These are phyloP conservation scores for Prunus salicina DNA, from an alignment of 306 rosid genomes.

Conservation along the genomic window DNA sequence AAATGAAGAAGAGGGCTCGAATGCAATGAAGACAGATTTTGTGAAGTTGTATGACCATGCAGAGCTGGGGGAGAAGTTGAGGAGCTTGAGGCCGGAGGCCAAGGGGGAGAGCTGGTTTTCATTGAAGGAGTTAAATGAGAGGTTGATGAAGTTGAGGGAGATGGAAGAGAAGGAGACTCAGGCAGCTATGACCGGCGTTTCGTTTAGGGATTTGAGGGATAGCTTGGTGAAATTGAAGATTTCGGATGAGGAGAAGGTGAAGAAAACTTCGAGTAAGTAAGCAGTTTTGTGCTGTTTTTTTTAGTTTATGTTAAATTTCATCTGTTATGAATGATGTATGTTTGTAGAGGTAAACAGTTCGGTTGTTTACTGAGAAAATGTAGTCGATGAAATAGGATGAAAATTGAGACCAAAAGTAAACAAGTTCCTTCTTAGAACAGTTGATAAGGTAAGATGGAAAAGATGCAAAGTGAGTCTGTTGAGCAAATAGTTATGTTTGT, in stretches of 20 bases:
- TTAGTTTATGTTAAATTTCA: background rate
- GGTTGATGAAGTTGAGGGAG: slow-evolving; percentile 58
- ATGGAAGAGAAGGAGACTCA: slow-evolving; percentile 39
- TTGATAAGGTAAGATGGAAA: background rate
- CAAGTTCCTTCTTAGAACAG: background rate
- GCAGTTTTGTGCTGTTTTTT: background rate
- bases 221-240: background rate
- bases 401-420: background rate
- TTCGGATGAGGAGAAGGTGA: background rate
- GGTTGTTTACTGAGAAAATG: background rate
- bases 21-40: slow-evolving; percentile 24
- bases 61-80: slow-evolving; percentile 63
- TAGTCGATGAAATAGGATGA: background rate
- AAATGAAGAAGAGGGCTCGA: background rate
- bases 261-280: slow-evolving; percentile 28
- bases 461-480: too few relatives aligned
- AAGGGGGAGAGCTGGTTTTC: slow-evolving; percentile 51
- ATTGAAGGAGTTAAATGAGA: slow-evolving; percentile 57
- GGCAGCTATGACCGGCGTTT: background rate
- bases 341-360: background rate
- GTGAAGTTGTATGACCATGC: slow-evolving; percentile 29
- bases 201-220: slow-evolving; percentile 1
- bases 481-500: too few relatives aligned
- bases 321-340: background rate
- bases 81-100: slow-evolving; percentile 52